Evolutionary conservation across 2,329 filamentous ascomycete genomes (phyloP).

Genomic region (Sclerotinia minor): DNA sequence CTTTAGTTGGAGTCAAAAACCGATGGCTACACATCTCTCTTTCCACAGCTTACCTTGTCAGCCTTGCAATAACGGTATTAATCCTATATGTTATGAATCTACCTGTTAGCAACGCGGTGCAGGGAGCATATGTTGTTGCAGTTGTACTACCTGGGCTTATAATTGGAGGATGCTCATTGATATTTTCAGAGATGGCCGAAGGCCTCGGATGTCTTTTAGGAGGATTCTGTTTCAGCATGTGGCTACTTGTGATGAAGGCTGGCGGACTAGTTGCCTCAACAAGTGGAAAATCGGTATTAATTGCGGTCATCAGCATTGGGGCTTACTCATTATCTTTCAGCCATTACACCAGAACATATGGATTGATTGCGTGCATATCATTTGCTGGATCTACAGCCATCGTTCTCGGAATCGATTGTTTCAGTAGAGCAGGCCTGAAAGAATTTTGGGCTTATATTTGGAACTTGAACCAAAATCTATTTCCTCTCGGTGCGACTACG

Average conservation of each 20-base stretch:
- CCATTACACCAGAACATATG: slow-evolving; percentile 74
- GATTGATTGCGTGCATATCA: slow-evolving; percentile 72
- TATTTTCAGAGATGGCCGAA: slow-evolving; percentile 82
- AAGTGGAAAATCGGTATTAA: slow-evolving; percentile 70
- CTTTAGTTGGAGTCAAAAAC: slow-evolving; percentile 80
- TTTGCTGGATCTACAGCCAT: slow-evolving; percentile 79
- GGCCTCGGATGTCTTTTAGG: slow-evolving; percentile 61
- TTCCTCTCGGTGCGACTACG: slow-evolving; percentile 72
- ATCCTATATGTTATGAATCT: slow-evolving; percentile 86
- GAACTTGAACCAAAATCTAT: slow-evolving; percentile 75
- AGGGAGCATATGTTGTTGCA: slow-evolving; percentile 85
- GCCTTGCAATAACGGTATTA: slow-evolving; percentile 74
- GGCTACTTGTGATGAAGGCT: slow-evolving; percentile 75
- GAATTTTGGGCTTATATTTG: slow-evolving; percentile 96
- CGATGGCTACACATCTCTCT: slow-evolving; percentile 77
- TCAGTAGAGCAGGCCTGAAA: slow-evolving; percentile 84
- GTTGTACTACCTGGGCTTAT: slow-evolving; percentile 69
- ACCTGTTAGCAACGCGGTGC: slow-evolving; percentile 71
- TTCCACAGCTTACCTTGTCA: slow-evolving; percentile 71
- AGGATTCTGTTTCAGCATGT: slow-evolving; percentile 52
- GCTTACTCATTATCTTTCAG: slow-evolving; percentile 77
- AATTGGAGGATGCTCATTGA: slow-evolving; percentile 70
- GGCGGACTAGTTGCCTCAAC: slow-evolving; percentile 70
- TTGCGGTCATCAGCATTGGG: slow-evolving; percentile 67
- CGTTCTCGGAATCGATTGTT: slow-evolving; percentile 86